Evolutionary conservation across 1,284 basidiomycete genomes (phyloP).

Genomic region (Sporisorium graminicola): DNA sequence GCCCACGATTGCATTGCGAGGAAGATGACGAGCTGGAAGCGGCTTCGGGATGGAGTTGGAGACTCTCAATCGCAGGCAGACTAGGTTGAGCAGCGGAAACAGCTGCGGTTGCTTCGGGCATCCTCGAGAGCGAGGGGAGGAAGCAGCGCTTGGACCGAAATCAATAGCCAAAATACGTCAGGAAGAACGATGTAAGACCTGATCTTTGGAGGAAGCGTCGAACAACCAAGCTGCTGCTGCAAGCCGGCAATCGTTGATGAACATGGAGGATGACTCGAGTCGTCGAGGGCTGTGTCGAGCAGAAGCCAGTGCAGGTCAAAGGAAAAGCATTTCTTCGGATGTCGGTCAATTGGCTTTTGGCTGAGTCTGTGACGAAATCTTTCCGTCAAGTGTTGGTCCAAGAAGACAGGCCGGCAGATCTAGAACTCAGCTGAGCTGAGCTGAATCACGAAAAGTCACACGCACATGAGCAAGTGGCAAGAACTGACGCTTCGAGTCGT

Average conservation of each 20-base stretch:
- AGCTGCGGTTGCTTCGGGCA: constrained; percentile 27
- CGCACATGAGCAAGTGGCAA: not conserved
- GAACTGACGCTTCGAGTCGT: not conserved
- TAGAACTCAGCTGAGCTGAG: not conserved
- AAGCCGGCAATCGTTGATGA: not conserved
- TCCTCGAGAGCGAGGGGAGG: not conserved
- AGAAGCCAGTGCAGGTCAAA: not conserved
- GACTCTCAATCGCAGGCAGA: constrained; percentile 21
- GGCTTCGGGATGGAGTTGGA: constrained; percentile 12
- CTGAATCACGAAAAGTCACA: too few species aligned
- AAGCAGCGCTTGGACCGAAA: not conserved
- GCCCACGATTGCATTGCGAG: constrained; percentile 19
- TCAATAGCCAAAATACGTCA: not conserved
- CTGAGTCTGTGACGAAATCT: constrained; percentile 5
- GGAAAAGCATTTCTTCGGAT: not conserved
- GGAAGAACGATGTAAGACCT: too few species aligned
- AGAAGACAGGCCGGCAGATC: not conserved
- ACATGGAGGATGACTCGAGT: not conserved
- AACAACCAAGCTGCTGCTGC: not conserved
- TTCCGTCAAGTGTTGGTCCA: not conserved
- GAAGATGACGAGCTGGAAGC: constrained; percentile 13
- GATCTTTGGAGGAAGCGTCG: too few species aligned
- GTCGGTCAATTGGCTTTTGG: not conserved
- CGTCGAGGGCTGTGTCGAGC: constrained; percentile 13
- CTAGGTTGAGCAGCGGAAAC: constrained; percentile 11